phyloP scores from a whole-genome alignment of 2,329 filamentous ascomycete genomes.

The Colletotrichum chlorophyti region DNA sequence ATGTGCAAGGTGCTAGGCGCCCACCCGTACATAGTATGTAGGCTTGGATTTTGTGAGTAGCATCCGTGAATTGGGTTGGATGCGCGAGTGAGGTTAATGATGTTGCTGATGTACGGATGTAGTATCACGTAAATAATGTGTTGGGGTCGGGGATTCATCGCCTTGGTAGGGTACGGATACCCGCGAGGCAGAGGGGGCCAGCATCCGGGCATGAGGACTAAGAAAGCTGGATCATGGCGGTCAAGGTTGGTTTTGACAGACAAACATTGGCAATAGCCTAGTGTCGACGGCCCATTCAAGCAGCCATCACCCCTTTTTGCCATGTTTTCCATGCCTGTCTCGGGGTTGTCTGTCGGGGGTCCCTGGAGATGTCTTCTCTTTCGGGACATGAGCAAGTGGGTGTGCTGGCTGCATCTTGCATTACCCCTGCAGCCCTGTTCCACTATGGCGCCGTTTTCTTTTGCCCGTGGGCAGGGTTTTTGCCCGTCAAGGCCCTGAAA shows the following conservation, averaged over 20 bases:
- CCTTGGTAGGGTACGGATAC: too few species aligned
- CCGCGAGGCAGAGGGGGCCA: too few species aligned
- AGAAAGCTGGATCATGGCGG: not conserved
- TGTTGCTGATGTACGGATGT: too few species aligned
- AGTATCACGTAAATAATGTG: too few species aligned
- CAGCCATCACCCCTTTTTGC: not conserved
- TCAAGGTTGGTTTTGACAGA: constrained; percentile 11
- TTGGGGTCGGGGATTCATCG: too few species aligned
- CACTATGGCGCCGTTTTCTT: constrained; percentile 1
- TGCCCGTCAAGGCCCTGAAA: not conserved
- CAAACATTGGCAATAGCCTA: constrained; percentile 6
- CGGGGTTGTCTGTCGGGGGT: not conserved
- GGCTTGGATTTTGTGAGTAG: too few species aligned
- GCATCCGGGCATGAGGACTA: not conserved
- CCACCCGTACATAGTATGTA: too few species aligned
- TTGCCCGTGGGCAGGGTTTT: not conserved
- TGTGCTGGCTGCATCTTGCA: constrained; percentile 21
- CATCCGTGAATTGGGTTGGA: too few species aligned
- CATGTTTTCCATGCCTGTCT: not conserved
- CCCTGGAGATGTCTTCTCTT: constrained; percentile 3
- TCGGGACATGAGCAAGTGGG: constrained; percentile 10
- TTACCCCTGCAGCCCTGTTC: constrained; percentile 23
- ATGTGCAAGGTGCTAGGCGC: too few species aligned
- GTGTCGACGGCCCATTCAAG: too few species aligned
- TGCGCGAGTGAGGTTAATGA: too few species aligned